Evolutionary conservation across 257 asterid genomes (phyloP).

Genomic region (Primulina eburnea): DNA sequence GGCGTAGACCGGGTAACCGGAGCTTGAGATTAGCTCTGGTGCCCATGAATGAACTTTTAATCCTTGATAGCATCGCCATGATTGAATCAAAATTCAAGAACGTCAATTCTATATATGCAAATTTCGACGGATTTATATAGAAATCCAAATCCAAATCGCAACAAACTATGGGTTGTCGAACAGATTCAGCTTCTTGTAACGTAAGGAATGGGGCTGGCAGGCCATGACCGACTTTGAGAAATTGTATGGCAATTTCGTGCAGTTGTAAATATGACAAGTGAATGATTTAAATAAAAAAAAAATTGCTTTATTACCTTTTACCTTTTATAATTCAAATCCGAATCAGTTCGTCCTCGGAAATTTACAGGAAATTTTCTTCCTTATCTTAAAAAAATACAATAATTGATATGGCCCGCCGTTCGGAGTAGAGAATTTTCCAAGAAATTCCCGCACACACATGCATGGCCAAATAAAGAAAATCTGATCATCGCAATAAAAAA

Average conservation of each 20-base stretch:
- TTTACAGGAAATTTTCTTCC: not conserved
- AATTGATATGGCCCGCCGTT: too few relatives aligned
- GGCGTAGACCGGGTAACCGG: conserved; percentile 32
- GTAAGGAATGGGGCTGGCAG: not conserved
- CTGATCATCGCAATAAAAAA: too few relatives aligned
- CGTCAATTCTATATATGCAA: not conserved
- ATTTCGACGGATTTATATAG: conserved; percentile 5
- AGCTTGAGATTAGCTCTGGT: conserved; percentile 14
- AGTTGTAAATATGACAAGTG: not conserved
- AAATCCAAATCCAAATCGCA: not conserved
- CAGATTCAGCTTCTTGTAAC: not conserved
- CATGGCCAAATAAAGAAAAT: too few relatives aligned
- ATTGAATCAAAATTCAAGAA: conserved; percentile 3
- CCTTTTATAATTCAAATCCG: not conserved
- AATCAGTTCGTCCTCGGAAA: not conserved
- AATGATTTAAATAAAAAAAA: too few relatives aligned
- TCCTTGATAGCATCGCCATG: conserved; percentile 28
- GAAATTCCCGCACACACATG: too few relatives aligned
- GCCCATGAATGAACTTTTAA: conserved; percentile 26
- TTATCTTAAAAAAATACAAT: too few relatives aligned
- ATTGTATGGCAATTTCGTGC: not conserved
- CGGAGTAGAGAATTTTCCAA: too few relatives aligned
- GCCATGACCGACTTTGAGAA: not conserved
- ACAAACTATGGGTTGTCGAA: too few relatives aligned
- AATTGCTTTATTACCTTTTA: not conserved